Percentiles rank a stretch among this genome's conserved stretches.
Evolutionary conservation across 2,329 filamentous ascomycete species (phyloP).

Genomic region (Zarea fungicola): DNA sequence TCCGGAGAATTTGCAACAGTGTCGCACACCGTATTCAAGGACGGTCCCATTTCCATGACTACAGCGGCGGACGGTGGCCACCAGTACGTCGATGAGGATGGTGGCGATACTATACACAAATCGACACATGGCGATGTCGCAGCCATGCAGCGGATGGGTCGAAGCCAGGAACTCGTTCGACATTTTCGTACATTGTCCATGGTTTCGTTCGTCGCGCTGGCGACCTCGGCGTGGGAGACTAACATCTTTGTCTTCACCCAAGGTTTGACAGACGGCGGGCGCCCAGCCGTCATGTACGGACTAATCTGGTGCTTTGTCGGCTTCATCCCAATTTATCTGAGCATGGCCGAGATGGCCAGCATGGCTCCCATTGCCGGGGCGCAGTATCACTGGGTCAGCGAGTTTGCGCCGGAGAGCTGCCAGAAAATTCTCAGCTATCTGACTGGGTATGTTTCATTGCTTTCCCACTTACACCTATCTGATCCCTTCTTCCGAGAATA

Average conservation of each 20-base stretch:
- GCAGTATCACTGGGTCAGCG: conserved; percentile 20
- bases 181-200: conserved; percentile 10
- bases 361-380: conserved; percentile 21
- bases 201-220: conserved; percentile 10
- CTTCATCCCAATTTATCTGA: conserved; percentile 13
- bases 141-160: conserved; percentile 13
- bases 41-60: background rate
- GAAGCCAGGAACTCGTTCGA: conserved; percentile 11
- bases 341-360: conserved; percentile 20
- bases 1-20: background rate
- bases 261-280: conserved; percentile 12
- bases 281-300: conserved; percentile 11
- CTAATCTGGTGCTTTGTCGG: conserved; percentile 11
- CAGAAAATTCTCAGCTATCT: conserved; percentile 13
- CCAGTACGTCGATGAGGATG: background rate
- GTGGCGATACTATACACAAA: background rate
- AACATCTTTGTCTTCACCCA: conserved; percentile 11
- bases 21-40: background rate
- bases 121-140: conserved; percentile 1
- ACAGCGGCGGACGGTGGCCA: background rate
- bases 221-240: conserved; percentile 10
- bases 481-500: background rate
- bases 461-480: background rate
- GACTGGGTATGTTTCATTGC: conserved; percentile 4
- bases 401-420: conserved; percentile 13